Evolutionary conservation across 805 yeast species (phyloP), one percentile per base, ranked within the genome.

Genomic region (Candida sithepensis): DNA sequence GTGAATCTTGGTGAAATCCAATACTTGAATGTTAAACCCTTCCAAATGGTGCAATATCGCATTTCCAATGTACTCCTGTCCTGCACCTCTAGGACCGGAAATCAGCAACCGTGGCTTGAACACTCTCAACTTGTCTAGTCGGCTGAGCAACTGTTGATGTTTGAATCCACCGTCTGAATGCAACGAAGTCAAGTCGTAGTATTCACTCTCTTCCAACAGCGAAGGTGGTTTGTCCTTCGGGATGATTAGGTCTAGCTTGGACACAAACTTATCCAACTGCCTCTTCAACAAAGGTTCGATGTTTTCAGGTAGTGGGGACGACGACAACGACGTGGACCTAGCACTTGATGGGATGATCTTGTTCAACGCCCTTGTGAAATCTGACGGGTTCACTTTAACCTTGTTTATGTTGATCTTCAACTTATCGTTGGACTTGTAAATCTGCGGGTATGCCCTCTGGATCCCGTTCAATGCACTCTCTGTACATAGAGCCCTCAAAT

Each of bases 401-500:
- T 81, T 70, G 3, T 75, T 65, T 3, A 96, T 88, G 60, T 90
- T 81, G 28, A 94, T 84, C 40, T 72, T 65, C 39, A 92, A 72
- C 61, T 90, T 92, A 42, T 85, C 86, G 45, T 77, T 73, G 9
- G 91, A 77, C 52, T 76, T 69, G 66, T 94, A 94, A 40, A 94
- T 92, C 66, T 94, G 98, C 0, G 99, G 99, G 56, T 85, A 92
- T 41, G 84, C 79, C 53, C 98, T 72, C 67, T 92, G 97, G 37
- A 94, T 92, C 58, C 96, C 84, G 58, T 85, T 84, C 52, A 94
- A 72, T 0, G 98, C 98, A 26, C 97, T 91, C 63, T 94, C 99
- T 0, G 98, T 92, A 64, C 98, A 90, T 26, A 94, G 70, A 0
- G 98, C 96, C 46, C 97, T 73, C 52, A 94, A 71, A 65, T 94